Conservation (phyloP, 2,329 filamentous ascomycete species). For the Emericellopsis atlantica region DNA sequence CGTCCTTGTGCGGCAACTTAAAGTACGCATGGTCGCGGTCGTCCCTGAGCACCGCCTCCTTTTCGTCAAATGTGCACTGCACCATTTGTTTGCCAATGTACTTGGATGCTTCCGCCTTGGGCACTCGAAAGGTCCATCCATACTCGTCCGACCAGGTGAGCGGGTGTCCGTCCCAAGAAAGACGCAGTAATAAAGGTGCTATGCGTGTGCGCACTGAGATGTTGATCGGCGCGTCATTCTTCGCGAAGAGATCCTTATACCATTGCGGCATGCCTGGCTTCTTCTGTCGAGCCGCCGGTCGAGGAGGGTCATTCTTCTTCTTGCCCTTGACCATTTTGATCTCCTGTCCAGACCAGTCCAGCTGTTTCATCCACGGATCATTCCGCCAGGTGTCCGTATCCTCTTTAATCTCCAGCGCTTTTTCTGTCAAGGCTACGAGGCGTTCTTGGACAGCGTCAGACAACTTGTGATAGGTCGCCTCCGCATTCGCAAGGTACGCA, state of each 20-base stretch:
- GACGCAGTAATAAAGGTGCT: conserved; percentile 68
- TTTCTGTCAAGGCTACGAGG: conserved; percentile 59
- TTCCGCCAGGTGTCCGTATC: conserved; percentile 55
- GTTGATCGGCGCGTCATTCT: conserved; percentile 53
- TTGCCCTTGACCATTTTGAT: conserved; percentile 85
- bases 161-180: conserved; percentile 83
- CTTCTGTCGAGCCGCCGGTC: conserved; percentile 75
- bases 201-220: conserved; percentile 80
- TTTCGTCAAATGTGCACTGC: conserved; percentile 69
- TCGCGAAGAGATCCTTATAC: conserved; percentile 85
- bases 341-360: conserved; percentile 93
- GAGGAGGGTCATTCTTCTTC: conserved; percentile 68
- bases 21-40: conserved; percentile 63
- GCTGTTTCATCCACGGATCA: conserved; percentile 84
- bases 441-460: conserved; percentile 68
- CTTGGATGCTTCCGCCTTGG: conserved; percentile 42
- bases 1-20: conserved; percentile 94
- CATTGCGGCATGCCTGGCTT: conserved; percentile 88
- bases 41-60: conserved; percentile 48
- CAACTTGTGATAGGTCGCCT: conserved; percentile 69
- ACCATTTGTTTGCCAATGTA: conserved; percentile 63
- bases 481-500: conserved; percentile 69
- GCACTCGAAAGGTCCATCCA: conserved; percentile 85
- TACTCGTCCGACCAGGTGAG: conserved; percentile 87
- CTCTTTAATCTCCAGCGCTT: conserved; percentile 62